These are phyloP conservation scores for Penicillium sp. DNA, from an alignment of 2,329 filamentous ascomycete genomes.

Conservation along the genomic window DNA sequence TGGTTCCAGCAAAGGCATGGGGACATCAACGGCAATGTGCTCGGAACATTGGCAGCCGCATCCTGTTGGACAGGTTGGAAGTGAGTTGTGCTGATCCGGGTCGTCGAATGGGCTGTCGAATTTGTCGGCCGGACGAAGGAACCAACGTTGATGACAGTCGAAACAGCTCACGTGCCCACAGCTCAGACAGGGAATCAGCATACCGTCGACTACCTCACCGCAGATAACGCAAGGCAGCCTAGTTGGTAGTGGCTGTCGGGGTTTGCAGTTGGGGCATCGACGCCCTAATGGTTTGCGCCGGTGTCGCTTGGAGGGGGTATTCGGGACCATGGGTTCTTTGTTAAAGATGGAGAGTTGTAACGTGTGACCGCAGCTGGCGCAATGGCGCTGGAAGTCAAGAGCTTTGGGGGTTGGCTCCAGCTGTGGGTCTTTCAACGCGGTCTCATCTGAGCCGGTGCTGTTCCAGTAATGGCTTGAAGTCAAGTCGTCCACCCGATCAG, in stretches of 20 bases:
- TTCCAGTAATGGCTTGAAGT: constrained; percentile 23
- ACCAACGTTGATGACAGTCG: constrained; percentile 45
- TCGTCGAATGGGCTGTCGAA: constrained; percentile 11
- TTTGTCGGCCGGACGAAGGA: constrained; percentile 26
- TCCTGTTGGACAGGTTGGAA: constrained; percentile 44
- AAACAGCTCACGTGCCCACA: constrained; percentile 51
- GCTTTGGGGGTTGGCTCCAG: constrained; percentile 23
- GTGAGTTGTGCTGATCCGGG: constrained; percentile 13
- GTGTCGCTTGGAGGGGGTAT: constrained; percentile 23
- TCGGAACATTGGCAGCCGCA: constrained; percentile 49
- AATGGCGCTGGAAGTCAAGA: constrained; percentile 45
- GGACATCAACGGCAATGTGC: constrained; percentile 33
- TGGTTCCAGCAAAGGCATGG: constrained; percentile 28
- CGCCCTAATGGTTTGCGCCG: constrained; percentile 15
- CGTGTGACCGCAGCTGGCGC: constrained; percentile 40
- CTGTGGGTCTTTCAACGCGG: constrained; percentile 24
- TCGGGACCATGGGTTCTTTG: constrained; percentile 15
- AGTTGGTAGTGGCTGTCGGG: constrained; percentile 33
- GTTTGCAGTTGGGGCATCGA: constrained; percentile 39
- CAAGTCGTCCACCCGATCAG: constrained; percentile 33
- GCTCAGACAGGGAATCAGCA: constrained; percentile 47
- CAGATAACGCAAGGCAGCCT: constrained; percentile 47
- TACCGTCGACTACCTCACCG: constrained; percentile 42
- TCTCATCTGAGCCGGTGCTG: constrained; percentile 26
- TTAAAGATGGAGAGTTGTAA: constrained; percentile 39